Percentiles rank a stretch among this genome's conserved stretches.
Evolutionary conservation across 1,284 basidiomycete species (phyloP).

Genomic region (Apiotrichum gracile): DNA sequence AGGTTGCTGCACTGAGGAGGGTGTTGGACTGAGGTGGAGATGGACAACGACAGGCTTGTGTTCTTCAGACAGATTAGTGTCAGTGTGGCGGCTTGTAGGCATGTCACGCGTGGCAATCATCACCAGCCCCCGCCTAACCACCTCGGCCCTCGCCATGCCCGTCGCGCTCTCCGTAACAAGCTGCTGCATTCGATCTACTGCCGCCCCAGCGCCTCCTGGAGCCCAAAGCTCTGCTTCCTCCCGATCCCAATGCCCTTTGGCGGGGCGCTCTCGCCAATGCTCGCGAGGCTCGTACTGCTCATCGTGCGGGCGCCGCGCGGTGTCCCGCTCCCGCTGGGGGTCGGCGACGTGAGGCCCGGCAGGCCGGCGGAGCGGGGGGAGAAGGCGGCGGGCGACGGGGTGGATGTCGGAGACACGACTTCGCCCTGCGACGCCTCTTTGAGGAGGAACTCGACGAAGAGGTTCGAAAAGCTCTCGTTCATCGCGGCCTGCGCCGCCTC

Average conservation of each 20-base stretch:
- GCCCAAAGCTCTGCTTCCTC: slow-evolving; percentile 11
- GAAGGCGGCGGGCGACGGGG: not conserved
- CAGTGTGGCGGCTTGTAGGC: too few relatives aligned
- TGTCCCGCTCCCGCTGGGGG: not conserved
- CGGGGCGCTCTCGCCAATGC: not conserved
- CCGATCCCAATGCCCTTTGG: not conserved
- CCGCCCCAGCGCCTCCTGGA: slow-evolving; percentile 11
- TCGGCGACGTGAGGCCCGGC: not conserved
- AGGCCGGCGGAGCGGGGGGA: not conserved
- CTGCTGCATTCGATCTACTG: too few relatives aligned
- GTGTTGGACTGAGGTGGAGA: too few relatives aligned
- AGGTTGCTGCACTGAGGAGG: too few relatives aligned
- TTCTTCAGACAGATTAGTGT: too few relatives aligned
- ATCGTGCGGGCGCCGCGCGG: not conserved
- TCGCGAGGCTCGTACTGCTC: not conserved
- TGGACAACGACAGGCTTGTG: too few relatives aligned
- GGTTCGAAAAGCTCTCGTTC: slow-evolving; percentile 71
- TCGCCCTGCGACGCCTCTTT: slow-evolving; percentile 65
- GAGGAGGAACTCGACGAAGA: slow-evolving; percentile 92
- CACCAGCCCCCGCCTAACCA: too few relatives aligned
- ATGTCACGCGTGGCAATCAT: too few relatives aligned
- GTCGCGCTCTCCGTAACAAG: too few relatives aligned
- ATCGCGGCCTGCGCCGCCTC: slow-evolving; percentile 44
- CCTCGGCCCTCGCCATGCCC: too few relatives aligned
- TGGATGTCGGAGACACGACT: not conserved